Evolutionary conservation across 345 rosid genomes (phyloP).

Genomic region (Euphorbia lathyris): DNA sequence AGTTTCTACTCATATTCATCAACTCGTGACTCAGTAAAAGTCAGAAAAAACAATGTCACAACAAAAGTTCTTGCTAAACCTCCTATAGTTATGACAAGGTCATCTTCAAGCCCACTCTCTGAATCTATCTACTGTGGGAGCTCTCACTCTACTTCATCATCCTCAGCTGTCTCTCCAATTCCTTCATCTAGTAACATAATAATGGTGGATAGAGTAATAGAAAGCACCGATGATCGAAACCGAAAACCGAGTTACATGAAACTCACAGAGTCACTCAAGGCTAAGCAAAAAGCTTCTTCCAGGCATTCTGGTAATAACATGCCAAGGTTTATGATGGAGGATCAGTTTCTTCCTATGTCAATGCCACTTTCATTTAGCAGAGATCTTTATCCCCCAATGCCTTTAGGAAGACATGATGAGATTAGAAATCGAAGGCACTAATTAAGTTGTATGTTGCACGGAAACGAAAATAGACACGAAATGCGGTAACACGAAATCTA

Average conservation of each 20-base stretch:
- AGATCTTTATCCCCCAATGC: constrained; percentile 42
- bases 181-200: constrained; percentile 38
- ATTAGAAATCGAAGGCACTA: constrained; percentile 8
- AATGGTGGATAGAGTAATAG: constrained; percentile 37
- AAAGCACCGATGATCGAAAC: constrained; percentile 22
- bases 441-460: too few relatives aligned
- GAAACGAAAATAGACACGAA: too few relatives aligned
- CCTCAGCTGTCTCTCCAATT: constrained; percentile 52
- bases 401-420: constrained; percentile 33
- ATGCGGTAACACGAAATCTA: too few relatives aligned
- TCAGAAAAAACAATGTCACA: constrained; percentile 57
- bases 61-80: constrained; percentile 53
- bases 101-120: constrained; percentile 54
- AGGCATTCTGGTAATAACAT: constrained; percentile 32
- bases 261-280: constrained; percentile 66
- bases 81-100: constrained; percentile 28
- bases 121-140: constrained; percentile 48
- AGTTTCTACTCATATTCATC: constrained; percentile 31
- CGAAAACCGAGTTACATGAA: constrained; percentile 77
- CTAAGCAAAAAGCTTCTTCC: constrained; percentile 54
- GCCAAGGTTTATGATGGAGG: constrained; percentile 31
- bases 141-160: constrained; percentile 54
- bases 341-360: constrained; percentile 39
- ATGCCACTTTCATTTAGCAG: constrained; percentile 46
- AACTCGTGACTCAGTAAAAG: constrained; percentile 47